Percentiles rank a stretch among this genome's conserved stretches.
Evolutionary conservation across 768 basidiomycete species (phyloP).

Genomic region (Psilocybe cyanescens): DNA sequence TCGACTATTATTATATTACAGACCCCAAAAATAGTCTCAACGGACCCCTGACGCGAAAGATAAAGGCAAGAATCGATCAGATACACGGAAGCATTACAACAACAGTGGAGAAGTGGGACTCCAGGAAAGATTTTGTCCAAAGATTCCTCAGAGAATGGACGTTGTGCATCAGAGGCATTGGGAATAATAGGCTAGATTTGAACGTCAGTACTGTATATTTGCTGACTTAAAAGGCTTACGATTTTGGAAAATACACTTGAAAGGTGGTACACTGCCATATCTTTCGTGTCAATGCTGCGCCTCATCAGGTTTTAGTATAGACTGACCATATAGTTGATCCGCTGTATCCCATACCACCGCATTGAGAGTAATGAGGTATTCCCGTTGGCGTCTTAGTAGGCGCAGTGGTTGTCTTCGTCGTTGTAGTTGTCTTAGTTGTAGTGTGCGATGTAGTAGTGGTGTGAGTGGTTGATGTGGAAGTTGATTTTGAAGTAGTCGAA

Average conservation of each 20-base stretch:
- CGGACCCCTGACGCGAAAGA: too few relatives aligned
- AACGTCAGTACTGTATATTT: background rate
- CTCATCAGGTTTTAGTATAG: too few relatives aligned
- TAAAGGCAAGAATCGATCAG: too few relatives aligned
- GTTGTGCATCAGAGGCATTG: slow-evolving; percentile 10
- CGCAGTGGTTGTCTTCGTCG: slow-evolving; percentile 4
- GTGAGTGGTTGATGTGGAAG: background rate
- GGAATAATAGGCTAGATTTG: slow-evolving; percentile 9
- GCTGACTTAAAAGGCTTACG: slow-evolving; percentile 3
- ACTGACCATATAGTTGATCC: slow-evolving; percentile 11
- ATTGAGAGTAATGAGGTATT: slow-evolving; percentile 17
- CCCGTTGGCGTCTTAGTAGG: background rate
- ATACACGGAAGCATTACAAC: too few relatives aligned
- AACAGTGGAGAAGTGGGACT: too few relatives aligned
- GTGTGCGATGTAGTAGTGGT: background rate
- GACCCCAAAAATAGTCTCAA: too few relatives aligned
- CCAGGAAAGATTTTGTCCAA: too few relatives aligned
- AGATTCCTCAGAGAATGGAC: background rate
- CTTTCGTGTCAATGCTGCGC: too few relatives aligned
- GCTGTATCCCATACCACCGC: slow-evolving; percentile 11
- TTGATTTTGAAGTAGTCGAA: background rate
- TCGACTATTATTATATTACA: too few relatives aligned
- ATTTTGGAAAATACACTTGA: slow-evolving; percentile 12
- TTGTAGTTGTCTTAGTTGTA: background rate
- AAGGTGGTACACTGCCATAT: slow-evolving; percentile 5